These are phyloP conservation scores for Neurospora africana DNA, from an alignment of 495 filamentous ascomycete genomes.

Conservation along the genomic window DNA sequence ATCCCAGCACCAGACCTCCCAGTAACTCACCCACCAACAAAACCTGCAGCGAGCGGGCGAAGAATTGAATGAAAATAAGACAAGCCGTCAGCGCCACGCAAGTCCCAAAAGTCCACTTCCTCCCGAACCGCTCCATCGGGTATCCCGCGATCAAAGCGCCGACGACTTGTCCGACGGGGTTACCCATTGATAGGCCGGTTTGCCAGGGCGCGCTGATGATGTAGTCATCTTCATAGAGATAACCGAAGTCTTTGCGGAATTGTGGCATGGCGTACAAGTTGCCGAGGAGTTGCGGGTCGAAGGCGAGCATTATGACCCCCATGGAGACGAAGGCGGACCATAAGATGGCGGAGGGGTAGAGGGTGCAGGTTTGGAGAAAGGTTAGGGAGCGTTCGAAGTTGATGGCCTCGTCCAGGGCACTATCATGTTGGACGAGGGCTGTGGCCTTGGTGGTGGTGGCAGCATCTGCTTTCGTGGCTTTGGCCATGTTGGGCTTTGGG, in stretches of 20 bases:
- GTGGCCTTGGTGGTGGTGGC: neutral
- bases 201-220: conserved; percentile 35
- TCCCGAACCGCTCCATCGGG: conserved; percentile 35
- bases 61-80: conserved; percentile 50
- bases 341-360: conserved; percentile 32
- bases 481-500: conserved; percentile 5
- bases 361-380: conserved; percentile 24
- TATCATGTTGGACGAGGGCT: neutral
- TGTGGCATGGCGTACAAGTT: conserved; percentile 35
- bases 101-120: conserved; percentile 33
- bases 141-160: conserved; percentile 37
- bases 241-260: conserved; percentile 36
- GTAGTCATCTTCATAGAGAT: conserved; percentile 20
- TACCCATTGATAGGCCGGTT: conserved; percentile 35
- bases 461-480: conserved; percentile 8
- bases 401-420: conserved; percentile 22
- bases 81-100: conserved; percentile 32
- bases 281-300: conserved; percentile 34
- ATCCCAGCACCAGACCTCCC: conserved; percentile 41
- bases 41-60: conserved; percentile 33
- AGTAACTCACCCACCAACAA: conserved; percentile 42
- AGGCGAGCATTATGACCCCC: conserved; percentile 37
- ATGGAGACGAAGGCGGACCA: conserved; percentile 35
- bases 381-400: conserved; percentile 22
- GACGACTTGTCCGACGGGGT: conserved; percentile 35